phyloP scores from a whole-genome alignment of 345 rosid genomes.

The Atalantia buxifolia region DNA sequence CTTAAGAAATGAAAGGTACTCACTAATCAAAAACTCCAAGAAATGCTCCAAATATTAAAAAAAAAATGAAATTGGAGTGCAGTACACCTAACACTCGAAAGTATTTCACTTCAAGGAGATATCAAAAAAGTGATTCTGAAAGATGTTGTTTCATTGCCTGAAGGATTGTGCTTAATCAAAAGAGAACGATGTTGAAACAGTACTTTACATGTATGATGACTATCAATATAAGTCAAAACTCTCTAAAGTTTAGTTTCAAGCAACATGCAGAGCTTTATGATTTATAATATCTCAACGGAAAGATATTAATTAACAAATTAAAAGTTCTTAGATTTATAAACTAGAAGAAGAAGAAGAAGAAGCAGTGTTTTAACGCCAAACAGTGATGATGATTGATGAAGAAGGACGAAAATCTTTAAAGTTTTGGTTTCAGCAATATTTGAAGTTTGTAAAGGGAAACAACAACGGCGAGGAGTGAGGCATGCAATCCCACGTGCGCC shows the following conservation, averaged over 20 bases:
- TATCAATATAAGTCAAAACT: neutral
- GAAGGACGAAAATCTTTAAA: neutral
- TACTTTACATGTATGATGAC: neutral
- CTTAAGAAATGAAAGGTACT: neutral
- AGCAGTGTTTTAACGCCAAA: neutral
- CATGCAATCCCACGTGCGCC: constrained; percentile 44
- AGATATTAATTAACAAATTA: neutral
- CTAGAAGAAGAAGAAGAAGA: neutral
- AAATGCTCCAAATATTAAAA: neutral
- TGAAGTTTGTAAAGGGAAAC: constrained; percentile 18
- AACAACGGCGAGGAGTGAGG: constrained; percentile 25
- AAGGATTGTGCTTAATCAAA: neutral
- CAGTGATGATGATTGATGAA: neutral
- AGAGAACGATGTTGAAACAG: neutral
- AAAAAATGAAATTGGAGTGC: neutral
- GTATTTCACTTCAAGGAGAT: neutral
- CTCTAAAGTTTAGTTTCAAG: neutral
- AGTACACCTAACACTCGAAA: neutral
- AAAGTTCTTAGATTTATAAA: neutral
- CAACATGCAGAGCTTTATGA: neutral
- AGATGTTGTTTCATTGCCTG: neutral
- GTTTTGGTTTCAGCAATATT: constrained; percentile 15
- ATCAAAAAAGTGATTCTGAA: neutral
- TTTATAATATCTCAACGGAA: too few species aligned
- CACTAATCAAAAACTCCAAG: constrained; percentile 1